A percentile compares a stretch with the other conserved stretches of the same genome.
Evolutionary conservation across 805 yeast species (phyloP).

Genomic region (Candida sonorensis): DNA sequence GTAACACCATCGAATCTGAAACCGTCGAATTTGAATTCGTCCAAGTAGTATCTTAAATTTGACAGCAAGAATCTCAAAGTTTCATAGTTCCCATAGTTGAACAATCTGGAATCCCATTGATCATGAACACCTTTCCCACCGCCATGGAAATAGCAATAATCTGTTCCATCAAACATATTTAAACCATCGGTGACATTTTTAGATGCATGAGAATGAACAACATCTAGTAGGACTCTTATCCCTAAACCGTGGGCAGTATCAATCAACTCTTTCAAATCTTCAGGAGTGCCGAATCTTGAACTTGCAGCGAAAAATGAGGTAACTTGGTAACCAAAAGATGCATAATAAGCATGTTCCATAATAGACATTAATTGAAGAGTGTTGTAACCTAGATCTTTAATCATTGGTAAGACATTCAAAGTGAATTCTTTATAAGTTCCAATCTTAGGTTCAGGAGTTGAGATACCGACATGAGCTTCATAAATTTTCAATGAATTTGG

Average conservation of each 20-base stretch:
- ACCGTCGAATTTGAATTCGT: conserved; percentile 85
- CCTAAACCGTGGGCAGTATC: conserved; percentile 91
- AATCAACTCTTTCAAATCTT: conserved; percentile 81
- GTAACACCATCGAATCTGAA: conserved; percentile 97
- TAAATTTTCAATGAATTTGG: conserved; percentile 63
- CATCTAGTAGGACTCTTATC: conserved; percentile 77
- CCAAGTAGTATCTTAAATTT: conserved; percentile 77
- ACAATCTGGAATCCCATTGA: conserved; percentile 93
- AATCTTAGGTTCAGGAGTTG: conserved; percentile 80
- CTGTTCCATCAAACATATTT: conserved; percentile 91
- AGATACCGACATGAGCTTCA: conserved; percentile 95
- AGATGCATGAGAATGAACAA: conserved; percentile 94
- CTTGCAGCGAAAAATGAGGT: conserved; percentile 87
- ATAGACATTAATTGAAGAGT: conserved; percentile 95
- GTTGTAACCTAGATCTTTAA: conserved; percentile 81
- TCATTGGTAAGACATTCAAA: conserved; percentile 70
- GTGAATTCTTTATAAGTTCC: conserved; percentile 87
- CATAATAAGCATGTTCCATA: conserved; percentile 98
- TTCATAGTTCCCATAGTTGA: conserved; percentile 88
- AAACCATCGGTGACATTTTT: conserved; percentile 92
- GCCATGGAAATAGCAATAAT: conserved; percentile 83
- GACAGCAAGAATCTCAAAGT: conserved; percentile 80
- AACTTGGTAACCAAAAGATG: conserved; percentile 96
- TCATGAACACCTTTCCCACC: conserved; percentile 87
- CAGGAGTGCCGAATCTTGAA: conserved; percentile 93